Conservation (phyloP, 805 yeast genomes). For the Pichia phayaonensis region DNA sequence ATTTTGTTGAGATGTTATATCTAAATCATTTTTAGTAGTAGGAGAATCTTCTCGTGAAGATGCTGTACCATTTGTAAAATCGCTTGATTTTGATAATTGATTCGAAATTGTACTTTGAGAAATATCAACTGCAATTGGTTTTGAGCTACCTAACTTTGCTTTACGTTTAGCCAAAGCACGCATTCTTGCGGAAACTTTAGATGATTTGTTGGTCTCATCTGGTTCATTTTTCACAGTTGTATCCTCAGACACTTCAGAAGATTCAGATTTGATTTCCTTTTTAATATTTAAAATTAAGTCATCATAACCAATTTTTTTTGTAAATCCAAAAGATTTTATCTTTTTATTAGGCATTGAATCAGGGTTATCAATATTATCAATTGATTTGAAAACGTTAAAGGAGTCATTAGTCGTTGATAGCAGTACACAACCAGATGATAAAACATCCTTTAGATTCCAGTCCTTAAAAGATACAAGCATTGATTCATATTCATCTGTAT, state of each 20-base stretch:
- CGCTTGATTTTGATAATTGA: slow-evolving; percentile 43
- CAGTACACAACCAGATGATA: slow-evolving; percentile 45
- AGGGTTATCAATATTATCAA: background rate
- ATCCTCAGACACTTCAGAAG: background rate
- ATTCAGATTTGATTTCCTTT: slow-evolving; percentile 11
- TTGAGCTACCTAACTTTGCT: slow-evolving; percentile 54
- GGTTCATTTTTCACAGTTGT: slow-evolving; percentile 11
- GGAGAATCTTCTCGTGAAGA: background rate
- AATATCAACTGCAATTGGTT: slow-evolving; percentile 50
- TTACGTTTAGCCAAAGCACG: slow-evolving; percentile 91
- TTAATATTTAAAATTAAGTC: slow-evolving; percentile 4
- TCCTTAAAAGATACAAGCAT: slow-evolving; percentile 40
- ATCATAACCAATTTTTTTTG: slow-evolving; percentile 26
- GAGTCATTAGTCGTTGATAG: slow-evolving; percentile 57
- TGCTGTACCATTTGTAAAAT: slow-evolving; percentile 53
- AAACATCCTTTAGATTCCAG: slow-evolving; percentile 42
- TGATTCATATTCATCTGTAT: slow-evolving; percentile 35
- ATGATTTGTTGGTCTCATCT: slow-evolving; percentile 1
- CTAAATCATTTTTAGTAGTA: slow-evolving; percentile 16
- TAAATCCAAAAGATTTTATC: slow-evolving; percentile 24
- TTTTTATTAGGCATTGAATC: slow-evolving; percentile 10
- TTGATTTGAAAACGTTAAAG: slow-evolving; percentile 16
- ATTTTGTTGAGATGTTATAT: slow-evolving; percentile 70
- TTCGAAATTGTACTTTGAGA: slow-evolving; percentile 64
- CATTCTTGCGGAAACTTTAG: slow-evolving; percentile 60